Conservation (phyloP, 1,139 yeast species). For the Nakaseomyces kungkrabaensis region DNA sequence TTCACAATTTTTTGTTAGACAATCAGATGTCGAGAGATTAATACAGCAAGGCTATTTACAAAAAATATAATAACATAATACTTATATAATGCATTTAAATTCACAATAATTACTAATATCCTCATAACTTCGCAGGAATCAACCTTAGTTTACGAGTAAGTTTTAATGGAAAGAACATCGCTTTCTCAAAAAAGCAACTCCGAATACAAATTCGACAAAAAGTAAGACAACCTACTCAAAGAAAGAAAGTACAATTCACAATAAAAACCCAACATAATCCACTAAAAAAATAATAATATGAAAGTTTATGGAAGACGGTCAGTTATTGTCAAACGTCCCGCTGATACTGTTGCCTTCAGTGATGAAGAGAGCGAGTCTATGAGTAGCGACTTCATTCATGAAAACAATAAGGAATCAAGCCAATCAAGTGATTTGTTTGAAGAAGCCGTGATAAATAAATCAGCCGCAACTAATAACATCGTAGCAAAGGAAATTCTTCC, state of each 20-base stretch:
- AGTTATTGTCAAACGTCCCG: background rate
- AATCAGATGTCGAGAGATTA: slow-evolving; percentile 84
- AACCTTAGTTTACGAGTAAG: too few species aligned
- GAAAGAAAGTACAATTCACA: too few species aligned
- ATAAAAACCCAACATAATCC: too few species aligned
- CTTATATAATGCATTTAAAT: too few species aligned
- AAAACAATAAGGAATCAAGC: background rate
- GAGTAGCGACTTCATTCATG: background rate
- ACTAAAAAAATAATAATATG: background rate
- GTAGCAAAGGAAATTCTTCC: background rate
- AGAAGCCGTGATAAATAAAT: background rate
- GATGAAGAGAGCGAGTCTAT: background rate
- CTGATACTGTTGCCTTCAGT: background rate
- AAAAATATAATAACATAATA: slow-evolving; percentile 37
- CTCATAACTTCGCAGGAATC: too few species aligned
- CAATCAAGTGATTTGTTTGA: background rate
- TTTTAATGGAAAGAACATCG: too few species aligned
- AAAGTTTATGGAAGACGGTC: background rate
- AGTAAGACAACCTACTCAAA: too few species aligned
- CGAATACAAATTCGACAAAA: too few species aligned
- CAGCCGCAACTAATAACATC: too few species aligned
- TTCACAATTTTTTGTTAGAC: slow-evolving; percentile 88
- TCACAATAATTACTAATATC: too few species aligned
- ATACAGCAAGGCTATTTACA: slow-evolving; percentile 92
- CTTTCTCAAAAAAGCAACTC: too few species aligned